A percentile compares a stretch with the other conserved stretches of the same genome.
These are phyloP conservation scores for Colletotrichum sp. DNA, from an alignment of 2,329 filamentous ascomycete species.

Conservation along the genomic window DNA sequence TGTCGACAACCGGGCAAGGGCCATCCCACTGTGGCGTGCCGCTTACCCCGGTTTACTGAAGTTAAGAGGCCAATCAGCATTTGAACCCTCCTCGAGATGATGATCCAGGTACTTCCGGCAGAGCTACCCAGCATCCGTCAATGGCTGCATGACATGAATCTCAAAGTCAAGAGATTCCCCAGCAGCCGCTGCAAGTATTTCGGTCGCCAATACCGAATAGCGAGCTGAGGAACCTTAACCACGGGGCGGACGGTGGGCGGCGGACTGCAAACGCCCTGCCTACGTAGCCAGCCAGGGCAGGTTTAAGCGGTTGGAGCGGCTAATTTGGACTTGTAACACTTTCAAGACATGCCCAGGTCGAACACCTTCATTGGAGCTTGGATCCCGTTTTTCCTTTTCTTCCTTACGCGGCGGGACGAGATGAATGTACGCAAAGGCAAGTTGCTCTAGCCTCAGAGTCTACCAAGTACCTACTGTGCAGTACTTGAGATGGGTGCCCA, in stretches of 20 bases:
- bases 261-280: neutral
- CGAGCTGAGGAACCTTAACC: neutral
- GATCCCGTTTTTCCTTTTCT: neutral
- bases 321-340: slow-evolving; percentile 21
- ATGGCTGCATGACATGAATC: neutral
- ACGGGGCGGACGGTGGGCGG: neutral
- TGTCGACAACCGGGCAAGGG: neutral
- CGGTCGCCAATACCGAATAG: neutral
- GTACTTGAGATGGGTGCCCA: neutral
- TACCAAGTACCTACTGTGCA: too few relatives aligned
- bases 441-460: neutral
- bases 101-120: neutral
- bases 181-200: neutral
- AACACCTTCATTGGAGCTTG: slow-evolving; percentile 11
- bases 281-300: neutral
- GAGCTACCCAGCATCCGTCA: neutral
- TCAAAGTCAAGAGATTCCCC: neutral
- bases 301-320: slow-evolving; percentile 21
- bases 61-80: neutral
- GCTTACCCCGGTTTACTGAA: neutral
- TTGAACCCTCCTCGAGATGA: neutral
- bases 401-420: neutral
- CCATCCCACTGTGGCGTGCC: neutral
- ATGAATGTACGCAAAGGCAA: neutral
- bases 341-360: slow-evolving; percentile 8